phyloP scores from a whole-genome alignment of 2,329 filamentous ascomycete genomes.

The Pyricularia sp. region DNA sequence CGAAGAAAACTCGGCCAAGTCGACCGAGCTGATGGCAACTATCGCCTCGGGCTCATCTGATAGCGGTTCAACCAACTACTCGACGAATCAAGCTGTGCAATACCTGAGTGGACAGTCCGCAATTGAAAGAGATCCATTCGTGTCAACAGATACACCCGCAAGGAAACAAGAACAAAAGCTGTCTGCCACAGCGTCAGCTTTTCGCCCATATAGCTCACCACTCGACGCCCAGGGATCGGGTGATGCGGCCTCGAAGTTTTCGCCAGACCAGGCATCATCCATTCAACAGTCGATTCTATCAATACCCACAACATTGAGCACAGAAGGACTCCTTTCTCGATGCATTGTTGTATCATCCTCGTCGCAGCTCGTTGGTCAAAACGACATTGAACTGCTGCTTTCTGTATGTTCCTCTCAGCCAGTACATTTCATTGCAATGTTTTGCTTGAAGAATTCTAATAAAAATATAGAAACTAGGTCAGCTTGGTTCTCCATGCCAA shows the following conservation, averaged over 20 bases:
- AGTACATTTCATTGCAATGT: neutral
- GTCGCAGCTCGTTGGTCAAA: constrained; percentile 17
- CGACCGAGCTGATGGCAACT: constrained; percentile 25
- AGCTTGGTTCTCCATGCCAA: constrained; percentile 23
- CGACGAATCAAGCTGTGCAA: constrained; percentile 17
- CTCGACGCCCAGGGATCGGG: constrained; percentile 14
- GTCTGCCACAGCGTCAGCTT: constrained; percentile 54
- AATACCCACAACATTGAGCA: constrained; percentile 30
- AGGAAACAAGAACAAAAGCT: constrained; percentile 35
- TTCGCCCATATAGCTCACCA: constrained; percentile 39
- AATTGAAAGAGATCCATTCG: constrained; percentile 44
- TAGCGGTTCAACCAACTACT: constrained; percentile 13
- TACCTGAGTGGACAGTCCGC: constrained; percentile 15
- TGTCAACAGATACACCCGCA: constrained; percentile 25
- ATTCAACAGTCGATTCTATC: constrained; percentile 15
- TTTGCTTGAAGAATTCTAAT: neutral
- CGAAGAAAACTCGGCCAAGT: constrained; percentile 39
- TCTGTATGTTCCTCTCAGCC: constrained; percentile 24
- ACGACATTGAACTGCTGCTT: constrained; percentile 34
- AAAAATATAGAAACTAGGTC: constrained; percentile 27
- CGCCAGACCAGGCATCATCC: constrained; percentile 6
- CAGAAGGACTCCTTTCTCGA: constrained; percentile 34
- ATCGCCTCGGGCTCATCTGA: constrained; percentile 21
- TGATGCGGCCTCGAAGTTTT: constrained; percentile 9
- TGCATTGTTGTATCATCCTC: constrained; percentile 31